These are phyloP conservation scores for Aureobasidium musti DNA, from an alignment of 2,329 filamentous ascomycete species.

Conservation along the genomic window DNA sequence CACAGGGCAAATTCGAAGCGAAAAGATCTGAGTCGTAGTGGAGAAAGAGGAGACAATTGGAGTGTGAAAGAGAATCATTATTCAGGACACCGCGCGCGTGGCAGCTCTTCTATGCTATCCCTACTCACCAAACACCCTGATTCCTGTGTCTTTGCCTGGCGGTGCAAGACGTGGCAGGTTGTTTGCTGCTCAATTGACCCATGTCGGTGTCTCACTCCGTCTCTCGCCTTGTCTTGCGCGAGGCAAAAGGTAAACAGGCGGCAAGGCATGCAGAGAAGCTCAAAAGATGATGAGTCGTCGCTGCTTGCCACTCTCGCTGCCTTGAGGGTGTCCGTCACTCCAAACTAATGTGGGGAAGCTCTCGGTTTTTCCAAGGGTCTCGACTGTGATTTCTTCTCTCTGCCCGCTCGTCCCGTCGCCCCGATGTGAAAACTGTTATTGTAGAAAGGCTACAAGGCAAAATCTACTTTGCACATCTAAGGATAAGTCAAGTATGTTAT, in stretches of 20 bases:
- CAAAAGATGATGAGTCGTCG: slow-evolving; percentile 4
- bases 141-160: not conserved
- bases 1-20: not conserved
- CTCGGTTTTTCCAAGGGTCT: not conserved
- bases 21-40: not conserved
- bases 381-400: not conserved
- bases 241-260: not conserved
- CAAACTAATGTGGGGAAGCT: not conserved
- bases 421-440: not conserved
- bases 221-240: not conserved
- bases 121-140: not conserved
- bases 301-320: slow-evolving; percentile 9
- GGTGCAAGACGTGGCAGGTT: not conserved
- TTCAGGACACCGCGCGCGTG: not conserved
- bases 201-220: not conserved
- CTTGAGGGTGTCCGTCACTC: not conserved
- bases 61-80: slow-evolving; percentile 5
- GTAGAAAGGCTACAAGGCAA: not conserved
- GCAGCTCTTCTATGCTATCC: not conserved
- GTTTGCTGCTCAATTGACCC: slow-evolving; percentile 2
- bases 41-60: slow-evolving; percentile 1
- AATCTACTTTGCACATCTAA: not conserved
- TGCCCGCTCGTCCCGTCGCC: not conserved
- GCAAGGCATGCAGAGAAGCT: slow-evolving; percentile 3
- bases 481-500: not conserved